These are phyloP conservation scores for Primulina eburnea DNA, from an alignment of 257 asterid genomes.

Conservation along the genomic window DNA sequence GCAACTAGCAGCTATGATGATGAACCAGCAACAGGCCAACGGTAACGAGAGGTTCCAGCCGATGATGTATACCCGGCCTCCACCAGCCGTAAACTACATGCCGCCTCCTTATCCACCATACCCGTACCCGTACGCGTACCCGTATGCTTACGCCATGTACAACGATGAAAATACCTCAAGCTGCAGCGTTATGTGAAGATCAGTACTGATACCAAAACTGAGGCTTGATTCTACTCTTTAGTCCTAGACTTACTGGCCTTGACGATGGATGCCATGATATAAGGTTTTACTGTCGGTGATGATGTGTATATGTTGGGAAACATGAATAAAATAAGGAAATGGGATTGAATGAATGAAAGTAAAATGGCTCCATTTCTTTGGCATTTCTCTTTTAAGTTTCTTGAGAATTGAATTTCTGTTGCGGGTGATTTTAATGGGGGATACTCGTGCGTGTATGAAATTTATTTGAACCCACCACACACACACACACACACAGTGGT, in stretches of 20 bases:
- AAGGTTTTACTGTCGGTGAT: too few relatives aligned
- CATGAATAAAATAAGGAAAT: not conserved
- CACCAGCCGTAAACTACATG: conserved; percentile 83
- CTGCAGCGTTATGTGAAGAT: conserved; percentile 64
- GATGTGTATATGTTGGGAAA: not conserved
- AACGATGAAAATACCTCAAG: conserved; percentile 66
- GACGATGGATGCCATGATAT: not conserved
- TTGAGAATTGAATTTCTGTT: too few relatives aligned
- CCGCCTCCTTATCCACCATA: conserved; percentile 54
- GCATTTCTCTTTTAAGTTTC: too few relatives aligned
- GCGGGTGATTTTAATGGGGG: too few relatives aligned
- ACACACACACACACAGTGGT: too few relatives aligned
- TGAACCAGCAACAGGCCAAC: conserved; percentile 78
- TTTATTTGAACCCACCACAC: too few relatives aligned
- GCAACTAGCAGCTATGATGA: conserved; percentile 81
- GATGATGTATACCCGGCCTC: conserved; percentile 93
- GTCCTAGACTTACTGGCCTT: not conserved
- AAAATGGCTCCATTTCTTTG: too few relatives aligned
- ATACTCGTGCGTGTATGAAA: too few relatives aligned
- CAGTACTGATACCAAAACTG: not conserved
- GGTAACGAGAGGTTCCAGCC: conserved; percentile 97
- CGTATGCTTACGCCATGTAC: conserved; percentile 53
- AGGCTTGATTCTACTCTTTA: too few relatives aligned
- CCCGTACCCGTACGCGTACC: conserved; percentile 59
- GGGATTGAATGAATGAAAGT: too few relatives aligned